phyloP scores from a whole-genome alignment of 2,329 filamentous ascomycete genomes.

The Apiospora hydei region DNA sequence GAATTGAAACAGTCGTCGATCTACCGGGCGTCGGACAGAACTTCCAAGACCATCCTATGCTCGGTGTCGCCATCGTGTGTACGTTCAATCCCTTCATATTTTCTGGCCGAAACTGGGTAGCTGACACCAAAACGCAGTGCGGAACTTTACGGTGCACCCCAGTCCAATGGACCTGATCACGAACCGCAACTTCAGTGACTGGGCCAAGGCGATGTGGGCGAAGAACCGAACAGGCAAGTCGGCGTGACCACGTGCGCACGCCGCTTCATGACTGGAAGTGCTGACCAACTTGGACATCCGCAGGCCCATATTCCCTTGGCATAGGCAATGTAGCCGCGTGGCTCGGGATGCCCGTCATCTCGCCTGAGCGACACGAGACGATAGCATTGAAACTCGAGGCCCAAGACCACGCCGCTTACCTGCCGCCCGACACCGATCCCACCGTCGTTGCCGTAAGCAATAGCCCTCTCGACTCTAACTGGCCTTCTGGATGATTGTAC shows the following conservation, averaged over 20 bases:
- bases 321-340: constrained; percentile 19
- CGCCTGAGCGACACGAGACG: constrained; percentile 38
- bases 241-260: background rate
- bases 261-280: accelerated
- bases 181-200: constrained; percentile 17
- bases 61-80: background rate
- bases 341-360: constrained; percentile 42
- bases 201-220: constrained; percentile 22
- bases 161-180: constrained; percentile 17
- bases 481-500: constrained; percentile 41
- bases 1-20: constrained; percentile 27
- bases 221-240: constrained; percentile 35
- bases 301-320: constrained; percentile 34
- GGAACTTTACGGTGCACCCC: constrained; percentile 26
- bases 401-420: constrained; percentile 44
- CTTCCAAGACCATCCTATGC: constrained; percentile 35
- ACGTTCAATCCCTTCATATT: too few relatives aligned
- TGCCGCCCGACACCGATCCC: constrained; percentile 43
- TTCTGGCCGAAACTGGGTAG: too few relatives aligned
- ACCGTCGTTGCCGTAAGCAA: constrained; percentile 47
- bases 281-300: constrained; percentile 22
- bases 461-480: constrained; percentile 37
- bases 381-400: constrained; percentile 37
- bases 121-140: constrained; percentile 46
- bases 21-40: constrained; percentile 34